These are phyloP conservation scores for Microdochium paspali DNA, from an alignment of 2,329 filamentous ascomycete species.

Conservation along the genomic window DNA sequence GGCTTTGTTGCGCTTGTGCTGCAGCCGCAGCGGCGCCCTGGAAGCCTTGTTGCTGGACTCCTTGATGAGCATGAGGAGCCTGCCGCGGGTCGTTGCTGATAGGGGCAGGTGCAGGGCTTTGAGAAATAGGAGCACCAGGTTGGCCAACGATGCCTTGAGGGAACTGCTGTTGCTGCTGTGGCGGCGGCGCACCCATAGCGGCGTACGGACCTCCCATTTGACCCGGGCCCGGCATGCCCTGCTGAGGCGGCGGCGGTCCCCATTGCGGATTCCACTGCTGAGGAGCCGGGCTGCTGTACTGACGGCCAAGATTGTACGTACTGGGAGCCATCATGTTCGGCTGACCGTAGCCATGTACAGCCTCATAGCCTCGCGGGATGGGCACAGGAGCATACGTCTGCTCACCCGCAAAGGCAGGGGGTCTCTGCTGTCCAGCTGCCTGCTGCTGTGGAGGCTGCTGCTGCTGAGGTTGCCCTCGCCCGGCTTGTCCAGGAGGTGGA, in stretches of 20 bases:
- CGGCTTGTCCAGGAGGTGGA: neutral
- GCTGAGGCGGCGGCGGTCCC: conserved; percentile 10
- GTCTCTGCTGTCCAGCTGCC: neutral
- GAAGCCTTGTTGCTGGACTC: neutral
- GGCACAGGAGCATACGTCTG: conserved; percentile 19
- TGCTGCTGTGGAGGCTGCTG: conserved; percentile 3
- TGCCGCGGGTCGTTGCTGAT: neutral
- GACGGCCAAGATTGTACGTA: conserved; percentile 16
- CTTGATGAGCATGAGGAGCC: neutral
- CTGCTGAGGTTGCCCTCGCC: conserved; percentile 3
- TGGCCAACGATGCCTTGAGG: neutral
- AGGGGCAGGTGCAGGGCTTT: neutral
- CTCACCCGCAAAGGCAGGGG: conserved; percentile 5
- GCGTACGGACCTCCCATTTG: neutral
- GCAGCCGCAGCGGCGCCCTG: neutral
- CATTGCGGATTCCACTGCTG: neutral
- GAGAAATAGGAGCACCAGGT: neutral
- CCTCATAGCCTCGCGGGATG: conserved; percentile 20
- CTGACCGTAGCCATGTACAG: conserved; percentile 20
- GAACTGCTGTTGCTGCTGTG: neutral
- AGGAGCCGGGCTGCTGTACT: conserved; percentile 4
- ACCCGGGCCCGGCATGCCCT: neutral
- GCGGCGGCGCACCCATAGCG: neutral
- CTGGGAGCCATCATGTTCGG: conserved; percentile 14
- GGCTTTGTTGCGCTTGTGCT: neutral